Evolutionary conservation across 164 flowering plant species (phyloP).

Genomic region (Hamamelis virginiana): DNA sequence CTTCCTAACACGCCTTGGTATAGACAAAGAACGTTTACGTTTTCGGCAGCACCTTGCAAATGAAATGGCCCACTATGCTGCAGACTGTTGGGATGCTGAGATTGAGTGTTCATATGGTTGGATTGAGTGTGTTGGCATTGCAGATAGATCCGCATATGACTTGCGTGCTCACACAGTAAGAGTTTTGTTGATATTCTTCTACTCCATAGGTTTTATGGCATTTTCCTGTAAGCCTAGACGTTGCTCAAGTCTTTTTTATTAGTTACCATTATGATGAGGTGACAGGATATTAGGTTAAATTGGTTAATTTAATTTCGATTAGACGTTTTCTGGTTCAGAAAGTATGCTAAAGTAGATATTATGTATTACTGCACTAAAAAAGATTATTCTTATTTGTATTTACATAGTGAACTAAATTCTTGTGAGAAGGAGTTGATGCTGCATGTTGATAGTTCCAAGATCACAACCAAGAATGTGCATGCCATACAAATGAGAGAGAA

Average conservation of each 20-base stretch:
- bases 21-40: conserved; percentile 77
- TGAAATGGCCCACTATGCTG: conserved; percentile 99
- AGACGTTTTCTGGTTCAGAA: too few species aligned
- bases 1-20: conserved; percentile 81
- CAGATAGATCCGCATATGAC: conserved; percentile 97
- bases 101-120: conserved; percentile 96
- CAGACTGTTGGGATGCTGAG: conserved; percentile 99
- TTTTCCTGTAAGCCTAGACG: too few species aligned
- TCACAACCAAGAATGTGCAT: neutral
- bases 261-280: too few species aligned
- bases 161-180: conserved; percentile 85
- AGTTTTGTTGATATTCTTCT: too few species aligned
- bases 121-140: conserved; percentile 99
- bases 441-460: neutral
- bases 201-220: too few species aligned
- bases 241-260: too few species aligned
- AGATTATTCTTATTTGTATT: too few species aligned
- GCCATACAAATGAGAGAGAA: too few species aligned
- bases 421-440: neutral
- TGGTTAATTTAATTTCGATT: too few species aligned
- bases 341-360: too few species aligned
- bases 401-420: neutral
- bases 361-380: neutral
- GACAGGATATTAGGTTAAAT: too few species aligned
- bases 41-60: conserved; percentile 95